Evolutionary conservation across 805 yeast genomes (phyloP).

Genomic region (Torulaspora franciscae): DNA sequence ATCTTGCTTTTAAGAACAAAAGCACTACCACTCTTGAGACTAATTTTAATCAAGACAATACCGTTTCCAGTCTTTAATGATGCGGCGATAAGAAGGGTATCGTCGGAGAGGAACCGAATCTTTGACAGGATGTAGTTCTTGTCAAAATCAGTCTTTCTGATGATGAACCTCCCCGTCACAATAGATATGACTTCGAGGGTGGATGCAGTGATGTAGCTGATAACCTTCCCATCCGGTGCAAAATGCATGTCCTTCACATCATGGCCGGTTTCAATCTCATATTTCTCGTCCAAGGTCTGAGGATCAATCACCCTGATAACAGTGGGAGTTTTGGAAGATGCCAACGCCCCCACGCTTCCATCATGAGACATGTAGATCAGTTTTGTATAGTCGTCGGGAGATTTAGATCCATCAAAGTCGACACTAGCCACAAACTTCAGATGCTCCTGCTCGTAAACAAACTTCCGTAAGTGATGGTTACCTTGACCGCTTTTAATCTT

Average conservation of each 20-base stretch:
- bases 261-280: slow-evolving; percentile 49
- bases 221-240: slow-evolving; percentile 59
- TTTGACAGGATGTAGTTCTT: slow-evolving; percentile 33
- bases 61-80: slow-evolving; percentile 40
- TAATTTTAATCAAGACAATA: slow-evolving; percentile 33
- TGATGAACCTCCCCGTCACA: slow-evolving; percentile 39
- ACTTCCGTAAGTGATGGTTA: slow-evolving; percentile 71
- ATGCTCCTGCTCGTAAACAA: slow-evolving; percentile 55
- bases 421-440: slow-evolving; percentile 55
- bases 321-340: slow-evolving; percentile 64
- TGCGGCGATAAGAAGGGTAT: slow-evolving; percentile 42
- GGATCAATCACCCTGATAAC: slow-evolving; percentile 57
- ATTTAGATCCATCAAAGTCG: slow-evolving; percentile 48
- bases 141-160: slow-evolving; percentile 37
- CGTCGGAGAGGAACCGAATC: slow-evolving; percentile 35
- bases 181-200: slow-evolving; percentile 43
- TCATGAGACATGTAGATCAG: slow-evolving; percentile 53
- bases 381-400: slow-evolving; percentile 54
- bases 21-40: slow-evolving; percentile 26
- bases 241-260: slow-evolving; percentile 63
- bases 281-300: slow-evolving; percentile 48
- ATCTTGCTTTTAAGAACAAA: slow-evolving; percentile 25
- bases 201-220: slow-evolving; percentile 58
- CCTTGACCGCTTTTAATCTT: slow-evolving; percentile 51
- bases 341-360: slow-evolving; percentile 60